These are phyloP conservation scores for Colletotrichum filicis DNA, from an alignment of 2,329 filamentous ascomycete genomes.

Conservation along the genomic window DNA sequence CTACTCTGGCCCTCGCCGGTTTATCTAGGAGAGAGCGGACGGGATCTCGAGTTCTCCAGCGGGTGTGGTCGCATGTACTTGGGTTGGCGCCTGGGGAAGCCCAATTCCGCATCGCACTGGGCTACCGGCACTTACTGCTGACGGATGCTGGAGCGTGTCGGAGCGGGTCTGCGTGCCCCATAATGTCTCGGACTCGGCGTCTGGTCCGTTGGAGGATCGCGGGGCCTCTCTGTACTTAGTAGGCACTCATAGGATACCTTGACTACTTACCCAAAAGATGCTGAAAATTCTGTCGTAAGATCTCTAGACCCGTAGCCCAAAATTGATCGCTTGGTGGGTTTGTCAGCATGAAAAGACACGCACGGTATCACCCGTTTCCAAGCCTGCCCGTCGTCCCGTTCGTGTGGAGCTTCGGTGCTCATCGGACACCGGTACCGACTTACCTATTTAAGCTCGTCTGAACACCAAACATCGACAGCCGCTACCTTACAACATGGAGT, in stretches of 20 bases:
- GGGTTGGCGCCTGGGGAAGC: fast-evolving
- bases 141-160: not conserved
- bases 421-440: not conserved
- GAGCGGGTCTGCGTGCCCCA: not conserved
- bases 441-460: not conserved
- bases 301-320: not conserved
- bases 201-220: not conserved
- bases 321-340: not conserved
- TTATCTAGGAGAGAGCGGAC: constrained; percentile 35
- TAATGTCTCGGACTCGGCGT: not conserved
- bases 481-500: not conserved
- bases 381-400: too few species aligned
- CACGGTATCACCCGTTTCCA: not conserved
- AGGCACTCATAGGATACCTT: not conserved
- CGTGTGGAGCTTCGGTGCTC: not conserved
- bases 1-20: constrained; percentile 33
- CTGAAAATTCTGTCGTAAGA: not conserved
- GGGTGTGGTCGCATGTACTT: constrained; percentile 32
- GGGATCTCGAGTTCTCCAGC: constrained; percentile 34
- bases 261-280: not conserved
- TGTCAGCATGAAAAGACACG: not conserved
- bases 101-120: not conserved
- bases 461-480: not conserved
- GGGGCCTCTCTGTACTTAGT: not conserved
- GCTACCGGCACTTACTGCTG: not conserved